Percentiles rank a stretch among this genome's conserved stretches.
phyloP scores from a whole-genome alignment of 176 grass and related monocot species.

The Triticum urartu region DNA sequence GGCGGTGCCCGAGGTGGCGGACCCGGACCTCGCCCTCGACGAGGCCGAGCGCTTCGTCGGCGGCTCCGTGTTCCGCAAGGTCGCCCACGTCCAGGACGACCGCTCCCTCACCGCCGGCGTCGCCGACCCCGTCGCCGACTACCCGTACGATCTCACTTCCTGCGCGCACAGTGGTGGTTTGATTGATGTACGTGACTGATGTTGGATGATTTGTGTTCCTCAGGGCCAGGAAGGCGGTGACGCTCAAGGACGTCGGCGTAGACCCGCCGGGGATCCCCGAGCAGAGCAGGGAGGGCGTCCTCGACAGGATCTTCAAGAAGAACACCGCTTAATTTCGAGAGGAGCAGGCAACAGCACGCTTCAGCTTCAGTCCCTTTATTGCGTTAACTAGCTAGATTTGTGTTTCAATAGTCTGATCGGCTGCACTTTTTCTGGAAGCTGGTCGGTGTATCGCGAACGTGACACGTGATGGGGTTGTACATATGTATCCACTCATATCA shows the following conservation, averaged over 20 bases:
- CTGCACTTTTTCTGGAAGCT: not conserved
- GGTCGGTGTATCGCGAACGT: not conserved
- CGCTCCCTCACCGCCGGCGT: conserved; percentile 49
- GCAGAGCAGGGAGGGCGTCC: not conserved
- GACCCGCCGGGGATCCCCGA: conserved; percentile 48
- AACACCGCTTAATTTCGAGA: not conserved
- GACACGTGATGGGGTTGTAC: not conserved
- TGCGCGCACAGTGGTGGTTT: not conserved
- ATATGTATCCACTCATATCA: too few relatives aligned
- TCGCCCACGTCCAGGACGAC: conserved; percentile 67
- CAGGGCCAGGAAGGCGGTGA: conserved; percentile 54
- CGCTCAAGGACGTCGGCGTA: conserved; percentile 73
- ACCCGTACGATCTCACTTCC: not conserved
- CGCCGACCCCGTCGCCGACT: conserved; percentile 35
- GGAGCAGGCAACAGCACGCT: not conserved
- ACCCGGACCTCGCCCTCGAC: conserved; percentile 47
- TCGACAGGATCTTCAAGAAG: conserved; percentile 27
- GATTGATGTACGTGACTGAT: not conserved
- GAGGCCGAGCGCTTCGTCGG: conserved; percentile 54
- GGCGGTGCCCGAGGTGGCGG: conserved; percentile 65
- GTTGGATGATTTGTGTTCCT: not conserved
- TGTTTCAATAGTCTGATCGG: not conserved
- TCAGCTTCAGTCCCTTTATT: not conserved
- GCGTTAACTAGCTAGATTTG: not conserved
- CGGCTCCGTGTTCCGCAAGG: conserved; percentile 66